These are phyloP conservation scores for Pyrenochaeta sp. DNA, from an alignment of 2,329 filamentous ascomycete species.

Conservation along the genomic window DNA sequence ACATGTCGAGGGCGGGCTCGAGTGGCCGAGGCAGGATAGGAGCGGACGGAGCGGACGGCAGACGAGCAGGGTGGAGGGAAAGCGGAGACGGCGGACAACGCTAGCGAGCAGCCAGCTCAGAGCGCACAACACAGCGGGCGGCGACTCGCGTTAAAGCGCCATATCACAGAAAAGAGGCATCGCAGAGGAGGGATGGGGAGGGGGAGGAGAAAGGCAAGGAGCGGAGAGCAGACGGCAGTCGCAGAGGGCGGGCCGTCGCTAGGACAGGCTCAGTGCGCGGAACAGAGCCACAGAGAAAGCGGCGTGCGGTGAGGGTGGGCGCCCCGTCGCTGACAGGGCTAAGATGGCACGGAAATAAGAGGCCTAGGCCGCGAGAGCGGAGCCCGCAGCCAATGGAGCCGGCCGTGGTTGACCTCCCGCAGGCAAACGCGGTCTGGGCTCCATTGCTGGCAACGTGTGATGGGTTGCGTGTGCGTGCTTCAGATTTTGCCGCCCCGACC, in stretches of 20 bases:
- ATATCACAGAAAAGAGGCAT: slow-evolving; percentile 2
- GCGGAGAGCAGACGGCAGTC: slow-evolving; percentile 4
- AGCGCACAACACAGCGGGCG: slow-evolving; percentile 10
- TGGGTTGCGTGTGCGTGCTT: slow-evolving; percentile 2
- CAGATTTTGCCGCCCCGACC: slow-evolving; percentile 5
- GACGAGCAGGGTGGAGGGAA: slow-evolving; percentile 26
- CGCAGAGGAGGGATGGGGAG: slow-evolving; percentile 6
- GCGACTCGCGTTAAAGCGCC: slow-evolving; percentile 12
- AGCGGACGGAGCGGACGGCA: slow-evolving; percentile 23
- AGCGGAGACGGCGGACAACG: slow-evolving; percentile 19
- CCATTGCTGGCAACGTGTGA: neutral
- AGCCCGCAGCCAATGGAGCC: slow-evolving; percentile 31
- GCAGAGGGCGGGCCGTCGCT: neutral
- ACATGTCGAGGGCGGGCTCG: slow-evolving; percentile 32
- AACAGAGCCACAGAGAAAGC: slow-evolving; percentile 16
- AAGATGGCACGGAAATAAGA: slow-evolving; percentile 24
- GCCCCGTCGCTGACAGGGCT: slow-evolving; percentile 2
- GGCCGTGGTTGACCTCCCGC: neutral
- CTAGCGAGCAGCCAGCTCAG: slow-evolving; percentile 25
- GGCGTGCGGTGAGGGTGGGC: neutral
- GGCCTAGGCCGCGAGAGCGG: slow-evolving; percentile 4
- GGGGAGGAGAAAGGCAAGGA: slow-evolving; percentile 7
- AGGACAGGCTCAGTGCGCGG: slow-evolving; percentile 2
- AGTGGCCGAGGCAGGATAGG: slow-evolving; percentile 24
- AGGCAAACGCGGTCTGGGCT: neutral